These are phyloP conservation scores for Pterocarpus macrocarpus DNA, from an alignment of 306 rosid genomes.

Conservation along the genomic window DNA sequence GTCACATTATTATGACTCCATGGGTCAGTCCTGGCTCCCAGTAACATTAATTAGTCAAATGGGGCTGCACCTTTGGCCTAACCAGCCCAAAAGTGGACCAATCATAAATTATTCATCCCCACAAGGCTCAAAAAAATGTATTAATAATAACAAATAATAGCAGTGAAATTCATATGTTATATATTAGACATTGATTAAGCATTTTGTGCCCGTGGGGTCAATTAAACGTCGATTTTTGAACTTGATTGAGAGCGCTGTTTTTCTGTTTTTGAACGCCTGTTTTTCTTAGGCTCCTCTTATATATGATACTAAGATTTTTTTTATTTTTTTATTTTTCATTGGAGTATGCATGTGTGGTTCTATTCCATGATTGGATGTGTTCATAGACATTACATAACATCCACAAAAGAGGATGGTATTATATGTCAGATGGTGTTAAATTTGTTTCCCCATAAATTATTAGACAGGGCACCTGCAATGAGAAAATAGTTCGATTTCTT, in stretches of 20 bases:
- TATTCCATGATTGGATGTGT: neutral
- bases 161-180: slow-evolving; percentile 3
- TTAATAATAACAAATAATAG: slow-evolving; percentile 3
- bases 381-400: neutral
- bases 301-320: neutral
- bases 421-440: neutral
- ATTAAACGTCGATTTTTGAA: too few species aligned
- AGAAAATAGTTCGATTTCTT: too few species aligned
- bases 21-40: slow-evolving; percentile 11
- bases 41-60: slow-evolving; percentile 45
- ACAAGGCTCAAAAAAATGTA: slow-evolving; percentile 1
- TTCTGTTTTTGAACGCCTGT: neutral
- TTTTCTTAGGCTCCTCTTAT: neutral
- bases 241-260: slow-evolving; percentile 27
- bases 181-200: slow-evolving; percentile 32
- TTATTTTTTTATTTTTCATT: neutral
- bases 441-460: neutral
- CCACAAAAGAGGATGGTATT: neutral
- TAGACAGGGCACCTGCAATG: too few species aligned
- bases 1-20: slow-evolving; percentile 42
- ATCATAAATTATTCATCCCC: slow-evolving; percentile 35
- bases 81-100: slow-evolving; percentile 32
- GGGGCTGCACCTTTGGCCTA: slow-evolving; percentile 47
- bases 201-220: slow-evolving; percentile 42
- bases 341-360: neutral